Percentiles rank a stretch among this genome's conserved stretches.
phyloP scores from a whole-genome alignment of 2,329 filamentous ascomycete genomes.

The Albophoma yamanashiensis region DNA sequence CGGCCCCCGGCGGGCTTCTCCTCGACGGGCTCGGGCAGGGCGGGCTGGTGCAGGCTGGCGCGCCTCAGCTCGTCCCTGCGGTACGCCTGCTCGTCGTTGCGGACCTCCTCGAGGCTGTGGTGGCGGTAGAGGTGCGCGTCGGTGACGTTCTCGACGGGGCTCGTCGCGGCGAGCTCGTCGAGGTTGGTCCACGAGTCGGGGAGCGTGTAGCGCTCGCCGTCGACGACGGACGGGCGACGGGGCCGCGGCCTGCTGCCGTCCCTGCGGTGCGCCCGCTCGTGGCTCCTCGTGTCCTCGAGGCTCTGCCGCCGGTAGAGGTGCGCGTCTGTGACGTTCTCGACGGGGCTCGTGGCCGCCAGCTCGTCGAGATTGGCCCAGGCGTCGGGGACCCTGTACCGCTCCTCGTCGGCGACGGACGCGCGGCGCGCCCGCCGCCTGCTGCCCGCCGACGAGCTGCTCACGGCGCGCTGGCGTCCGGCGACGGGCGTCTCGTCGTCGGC shows the following conservation, averaged over 20 bases:
- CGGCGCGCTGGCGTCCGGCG: neutral
- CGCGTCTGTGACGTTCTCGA: conserved; percentile 7
- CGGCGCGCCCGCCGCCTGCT: neutral
- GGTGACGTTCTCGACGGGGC: conserved; percentile 9
- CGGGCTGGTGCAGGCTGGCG: neutral
- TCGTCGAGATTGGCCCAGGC: conserved; percentile 34
- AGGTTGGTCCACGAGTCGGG: conserved; percentile 28
- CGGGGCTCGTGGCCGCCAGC: conserved; percentile 19
- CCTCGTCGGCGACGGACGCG: neutral
- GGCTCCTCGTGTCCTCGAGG: conserved; percentile 4
- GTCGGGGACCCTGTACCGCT: conserved; percentile 12
- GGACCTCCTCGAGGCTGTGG: conserved; percentile 7
- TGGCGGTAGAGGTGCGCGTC: conserved; percentile 5
- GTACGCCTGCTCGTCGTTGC: conserved; percentile 5
- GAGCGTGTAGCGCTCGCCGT: conserved; percentile 7
- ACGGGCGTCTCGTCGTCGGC: conserved; percentile 21
- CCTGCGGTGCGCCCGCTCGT: neutral
- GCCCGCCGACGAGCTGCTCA: neutral
- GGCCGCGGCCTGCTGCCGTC: neutral
- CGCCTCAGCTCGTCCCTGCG: neutral
- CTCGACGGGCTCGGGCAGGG: neutral
- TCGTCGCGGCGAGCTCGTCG: conserved; percentile 28
- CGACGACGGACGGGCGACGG: neutral
- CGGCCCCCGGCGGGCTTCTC: neutral
- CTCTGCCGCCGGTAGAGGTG: conserved; percentile 6